A percentile compares a stretch with the other conserved stretches of the same genome.
These are phyloP conservation scores for Cryptosporidium muris DNA, from an alignment of 169 alveolate species.

Conservation along the genomic window DNA sequence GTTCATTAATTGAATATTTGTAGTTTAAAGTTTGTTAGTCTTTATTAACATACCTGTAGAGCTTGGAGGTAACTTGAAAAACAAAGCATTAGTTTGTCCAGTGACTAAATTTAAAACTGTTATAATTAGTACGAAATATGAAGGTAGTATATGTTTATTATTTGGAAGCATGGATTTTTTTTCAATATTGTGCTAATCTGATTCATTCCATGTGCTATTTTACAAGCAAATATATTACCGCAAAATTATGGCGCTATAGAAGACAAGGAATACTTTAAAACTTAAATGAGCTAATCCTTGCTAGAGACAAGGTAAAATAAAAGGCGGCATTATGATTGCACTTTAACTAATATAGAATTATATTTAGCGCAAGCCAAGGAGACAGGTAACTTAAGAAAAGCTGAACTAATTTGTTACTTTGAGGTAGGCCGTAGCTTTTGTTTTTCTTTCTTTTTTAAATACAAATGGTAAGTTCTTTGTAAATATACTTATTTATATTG, in stretches of 20 bases:
- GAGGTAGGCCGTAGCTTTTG: no score
- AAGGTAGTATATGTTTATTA: neutral
- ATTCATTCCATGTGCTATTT: neutral
- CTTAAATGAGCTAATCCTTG: neutral
- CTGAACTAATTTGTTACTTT: no score
- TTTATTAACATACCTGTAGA: neutral
- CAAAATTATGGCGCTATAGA: neutral
- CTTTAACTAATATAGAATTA: no score
- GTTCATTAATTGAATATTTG: neutral
- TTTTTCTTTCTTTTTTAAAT: neutral
- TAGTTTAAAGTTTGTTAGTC: no score
- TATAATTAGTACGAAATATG: neutral
- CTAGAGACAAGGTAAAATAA: no score
- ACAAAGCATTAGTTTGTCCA: constrained; percentile 24
- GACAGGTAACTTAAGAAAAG: no score
- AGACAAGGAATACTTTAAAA: neutral
- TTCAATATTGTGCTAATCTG: no score
- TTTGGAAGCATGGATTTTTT: no score
- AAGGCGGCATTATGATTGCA: no score
- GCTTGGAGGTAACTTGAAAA: constrained; percentile 24
- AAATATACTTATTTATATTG: neutral
- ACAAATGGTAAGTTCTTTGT: constrained; percentile 50
- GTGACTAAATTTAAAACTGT: neutral
- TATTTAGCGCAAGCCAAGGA: no score
- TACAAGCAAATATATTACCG: neutral